Evolutionary conservation across 768 basidiomycete species (phyloP), one percentile per base, ranked within the genome.

Genomic region (Auriscalpium vulgare): DNA sequence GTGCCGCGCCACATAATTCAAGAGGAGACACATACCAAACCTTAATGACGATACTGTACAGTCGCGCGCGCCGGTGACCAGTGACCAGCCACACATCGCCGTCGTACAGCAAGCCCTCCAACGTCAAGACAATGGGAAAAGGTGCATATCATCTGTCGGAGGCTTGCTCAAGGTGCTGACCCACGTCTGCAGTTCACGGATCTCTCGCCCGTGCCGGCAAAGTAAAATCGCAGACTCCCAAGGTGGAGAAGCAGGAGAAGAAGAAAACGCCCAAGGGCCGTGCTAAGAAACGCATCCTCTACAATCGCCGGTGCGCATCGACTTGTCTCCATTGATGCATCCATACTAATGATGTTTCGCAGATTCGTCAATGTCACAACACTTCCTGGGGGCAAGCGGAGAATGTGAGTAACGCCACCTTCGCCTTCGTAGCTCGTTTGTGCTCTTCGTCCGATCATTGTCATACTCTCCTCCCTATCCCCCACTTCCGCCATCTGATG

Each of bases 121-220:
- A 56, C 61, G 29, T 51, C 61, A 54, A 62, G 55, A 62, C 60
- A n/a, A 62, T 62, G 61, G 61, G 61, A 60, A 62, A 62, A 64
- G 63, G 63, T 63, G 48, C 52, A 55, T 50, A 36, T 34, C 35
- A 37, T 51, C 40, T 44, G 29, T 29, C 4, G 29, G 29, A 4
- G 29, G 29, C 4, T 29, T 5, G 2, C 29, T 29, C 7, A 29
- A 29, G 29, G 29, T 29, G 29, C 44, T 56, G 47, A 51, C 50
- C 4, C 16, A 14, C 38, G 29, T 51, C 47, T 55, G 14, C 59
- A 93, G 94, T 95, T 78, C 94, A 97, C 88, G 94, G 94, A 74
- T 97, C 94, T 72, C 93, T 95, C 78, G 94, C 94, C 78, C 94
- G 94, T 81, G 94, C 94, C 72, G 95, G 95, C 74, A 97, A 98